Percentiles rank a stretch among this genome's conserved stretches.
phyloP scores from a whole-genome alignment of 192 early-diverging fungal genomes.

The Linnemannia zychae region DNA sequence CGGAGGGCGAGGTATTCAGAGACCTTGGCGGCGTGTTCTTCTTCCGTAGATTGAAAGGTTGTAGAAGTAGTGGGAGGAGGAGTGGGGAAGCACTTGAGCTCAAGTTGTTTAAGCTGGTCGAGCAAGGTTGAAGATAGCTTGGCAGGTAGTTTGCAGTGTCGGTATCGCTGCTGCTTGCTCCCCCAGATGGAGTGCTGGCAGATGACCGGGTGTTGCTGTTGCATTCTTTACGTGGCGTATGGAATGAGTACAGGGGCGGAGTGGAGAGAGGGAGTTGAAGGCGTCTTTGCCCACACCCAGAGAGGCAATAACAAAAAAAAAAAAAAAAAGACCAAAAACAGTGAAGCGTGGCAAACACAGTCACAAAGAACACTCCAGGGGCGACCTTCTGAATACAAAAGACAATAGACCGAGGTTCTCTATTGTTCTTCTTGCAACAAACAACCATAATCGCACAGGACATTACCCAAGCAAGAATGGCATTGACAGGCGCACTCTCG shows the following conservation, averaged over 20 bases:
- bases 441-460: background rate
- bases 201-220: conserved; percentile 35
- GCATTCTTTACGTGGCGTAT: background rate
- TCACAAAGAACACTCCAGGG: background rate
- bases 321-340: background rate
- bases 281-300: too few species aligned
- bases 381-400: background rate
- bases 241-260: too few species aligned
- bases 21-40: background rate
- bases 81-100: background rate
- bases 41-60: background rate
- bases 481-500: background rate
- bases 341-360: background rate
- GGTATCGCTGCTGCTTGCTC: conserved; percentile 47
- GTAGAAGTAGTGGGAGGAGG: background rate
- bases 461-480: background rate
- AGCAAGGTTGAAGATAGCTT: conserved; percentile 22
- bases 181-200: conserved; percentile 53
- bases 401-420: background rate
- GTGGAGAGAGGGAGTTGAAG: too few species aligned
- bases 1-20: conserved; percentile 1
- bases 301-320: background rate
- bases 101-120: conserved; percentile 21
- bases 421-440: background rate
- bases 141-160: conserved; percentile 43